phyloP scores from a whole-genome alignment of 768 basidiomycete genomes.

The Mycena sanguinolenta region DNA sequence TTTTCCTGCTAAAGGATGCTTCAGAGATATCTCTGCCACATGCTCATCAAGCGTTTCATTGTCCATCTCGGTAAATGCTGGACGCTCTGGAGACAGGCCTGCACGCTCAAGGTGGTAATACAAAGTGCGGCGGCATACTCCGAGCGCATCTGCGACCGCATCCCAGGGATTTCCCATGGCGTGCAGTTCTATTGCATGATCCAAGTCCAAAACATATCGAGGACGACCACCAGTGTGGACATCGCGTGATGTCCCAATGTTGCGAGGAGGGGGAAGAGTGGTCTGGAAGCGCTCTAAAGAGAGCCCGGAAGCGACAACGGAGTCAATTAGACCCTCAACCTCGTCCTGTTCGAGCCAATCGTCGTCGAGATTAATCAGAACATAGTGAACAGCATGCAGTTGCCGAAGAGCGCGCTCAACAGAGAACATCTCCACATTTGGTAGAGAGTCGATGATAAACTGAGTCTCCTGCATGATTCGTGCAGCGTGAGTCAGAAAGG shows the following conservation, averaged over 20 bases:
- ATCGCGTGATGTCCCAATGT: neutral
- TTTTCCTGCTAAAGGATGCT: slow-evolving; percentile 45
- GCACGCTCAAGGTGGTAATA: slow-evolving; percentile 37
- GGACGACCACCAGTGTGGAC: slow-evolving; percentile 36
- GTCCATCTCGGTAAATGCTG: slow-evolving; percentile 33
- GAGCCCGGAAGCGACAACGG: neutral
- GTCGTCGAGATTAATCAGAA: slow-evolving; percentile 16
- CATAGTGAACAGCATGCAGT: neutral
- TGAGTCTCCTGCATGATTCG: too few relatives aligned
- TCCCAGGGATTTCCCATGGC: slow-evolving; percentile 44
- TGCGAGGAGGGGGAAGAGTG: slow-evolving; percentile 9
- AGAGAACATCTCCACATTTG: neutral
- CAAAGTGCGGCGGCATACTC: slow-evolving; percentile 34
- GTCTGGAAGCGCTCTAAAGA: neutral
- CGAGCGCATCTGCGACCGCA: slow-evolving; percentile 41
- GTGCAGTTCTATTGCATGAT: slow-evolving; percentile 40
- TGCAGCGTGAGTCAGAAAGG: too few relatives aligned
- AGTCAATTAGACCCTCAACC: neutral
- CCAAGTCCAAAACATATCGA: slow-evolving; percentile 37
- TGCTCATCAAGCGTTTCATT: slow-evolving; percentile 40
- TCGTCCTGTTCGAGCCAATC: neutral
- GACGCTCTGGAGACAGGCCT: slow-evolving; percentile 32
- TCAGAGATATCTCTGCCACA: slow-evolving; percentile 33
- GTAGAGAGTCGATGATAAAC: too few relatives aligned
- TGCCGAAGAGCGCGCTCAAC: neutral